phyloP scores from a whole-genome alignment of 371 early-diverging fungal species.

The Mucor piriformis region DNA sequence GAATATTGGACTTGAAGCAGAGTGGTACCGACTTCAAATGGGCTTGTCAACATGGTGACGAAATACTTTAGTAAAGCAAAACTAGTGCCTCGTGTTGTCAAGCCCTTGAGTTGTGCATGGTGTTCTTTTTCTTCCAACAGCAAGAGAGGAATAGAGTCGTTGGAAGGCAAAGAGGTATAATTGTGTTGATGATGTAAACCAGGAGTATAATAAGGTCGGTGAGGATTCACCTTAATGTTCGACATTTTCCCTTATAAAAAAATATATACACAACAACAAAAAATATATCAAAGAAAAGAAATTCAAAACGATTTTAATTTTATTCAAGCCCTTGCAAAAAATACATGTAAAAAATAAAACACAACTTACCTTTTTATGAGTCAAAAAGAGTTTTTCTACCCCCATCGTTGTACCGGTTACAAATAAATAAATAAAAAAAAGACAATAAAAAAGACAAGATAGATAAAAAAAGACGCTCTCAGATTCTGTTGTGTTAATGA shows the following conservation, averaged over 20 bases:
- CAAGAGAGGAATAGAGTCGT: constrained; percentile 32
- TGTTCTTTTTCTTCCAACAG: constrained; percentile 13
- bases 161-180: constrained; percentile 48
- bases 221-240: constrained; percentile 35
- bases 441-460: too few relatives aligned
- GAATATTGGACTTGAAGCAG: constrained; percentile 81
- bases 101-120: constrained; percentile 28
- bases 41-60: constrained; percentile 66
- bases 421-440: too few relatives aligned
- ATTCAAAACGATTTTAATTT: not conserved
- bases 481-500: not conserved
- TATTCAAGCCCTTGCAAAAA: constrained; percentile 5
- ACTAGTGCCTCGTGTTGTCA: constrained; percentile 56
- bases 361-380: constrained; percentile 9
- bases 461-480: too few relatives aligned
- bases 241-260: constrained; percentile 14
- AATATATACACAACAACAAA: not conserved
- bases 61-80: constrained; percentile 71
- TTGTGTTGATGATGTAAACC: constrained; percentile 47
- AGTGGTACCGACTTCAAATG: constrained; percentile 78
- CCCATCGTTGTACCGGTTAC: too few relatives aligned
- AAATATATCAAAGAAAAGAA: not conserved
- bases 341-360: not conserved
- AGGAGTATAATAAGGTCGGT: constrained; percentile 52
- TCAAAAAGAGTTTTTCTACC: not conserved